Conservation (phyloP, 2,329 filamentous ascomycete genomes). For the Pezicula rhizophila region DNA sequence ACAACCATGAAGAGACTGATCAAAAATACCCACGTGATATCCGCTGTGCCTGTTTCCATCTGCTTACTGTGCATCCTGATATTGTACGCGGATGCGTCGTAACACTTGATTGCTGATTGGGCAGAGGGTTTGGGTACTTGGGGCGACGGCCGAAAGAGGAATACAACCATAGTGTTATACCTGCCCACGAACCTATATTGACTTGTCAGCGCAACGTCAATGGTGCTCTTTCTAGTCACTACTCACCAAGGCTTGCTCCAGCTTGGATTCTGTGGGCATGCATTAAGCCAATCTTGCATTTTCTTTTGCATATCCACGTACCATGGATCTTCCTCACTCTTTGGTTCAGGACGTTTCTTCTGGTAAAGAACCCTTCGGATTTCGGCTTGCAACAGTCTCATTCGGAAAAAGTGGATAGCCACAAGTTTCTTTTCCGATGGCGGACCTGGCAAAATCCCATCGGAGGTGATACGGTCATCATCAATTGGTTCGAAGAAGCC, state of each 20-base stretch:
- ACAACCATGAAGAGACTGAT: conserved; percentile 85
- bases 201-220: background rate
- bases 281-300: conserved; percentile 72
- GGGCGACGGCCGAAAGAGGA: conserved; percentile 84
- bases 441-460: conserved; percentile 67
- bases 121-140: conserved; percentile 82
- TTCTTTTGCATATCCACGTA: conserved; percentile 74
- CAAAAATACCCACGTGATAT: conserved; percentile 91
- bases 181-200: conserved; percentile 53
- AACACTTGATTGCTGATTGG: conserved; percentile 74
- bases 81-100: conserved; percentile 74
- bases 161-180: conserved; percentile 83
- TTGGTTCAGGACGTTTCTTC: conserved; percentile 70
- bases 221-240: background rate
- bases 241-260: conserved; percentile 75
- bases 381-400: conserved; percentile 82
- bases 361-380: conserved; percentile 83
- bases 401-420: conserved; percentile 88
- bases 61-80: conserved; percentile 77
- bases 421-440: conserved; percentile 79
- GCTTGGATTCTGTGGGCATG: conserved; percentile 61
- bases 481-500: conserved; percentile 76
- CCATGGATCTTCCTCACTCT: conserved; percentile 79
- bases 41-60: conserved; percentile 67
- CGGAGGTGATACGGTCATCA: conserved; percentile 74